Conservation (phyloP, 352 stramenopile genomes). For the Globisporangium carolinianum region DNA sequence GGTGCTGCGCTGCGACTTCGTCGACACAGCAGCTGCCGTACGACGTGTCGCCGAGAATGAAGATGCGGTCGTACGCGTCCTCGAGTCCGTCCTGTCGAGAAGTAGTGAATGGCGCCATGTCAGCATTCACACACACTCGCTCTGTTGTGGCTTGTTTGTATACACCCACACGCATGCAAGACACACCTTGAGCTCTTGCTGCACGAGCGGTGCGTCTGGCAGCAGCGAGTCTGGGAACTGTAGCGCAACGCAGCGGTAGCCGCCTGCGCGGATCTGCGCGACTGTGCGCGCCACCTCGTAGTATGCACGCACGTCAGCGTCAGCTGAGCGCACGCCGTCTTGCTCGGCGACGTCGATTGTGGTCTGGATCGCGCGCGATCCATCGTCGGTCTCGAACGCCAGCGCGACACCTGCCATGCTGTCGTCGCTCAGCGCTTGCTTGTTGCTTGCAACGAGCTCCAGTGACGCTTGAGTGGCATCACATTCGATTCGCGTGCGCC, state of each 20-base stretch:
- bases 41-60: slow-evolving; percentile 94
- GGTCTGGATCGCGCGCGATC: slow-evolving; percentile 64
- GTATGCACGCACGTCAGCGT: slow-evolving; percentile 39
- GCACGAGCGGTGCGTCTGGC: slow-evolving; percentile 80
- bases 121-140: background rate
- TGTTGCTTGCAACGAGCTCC: background rate
- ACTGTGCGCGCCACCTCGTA: slow-evolving; percentile 65
- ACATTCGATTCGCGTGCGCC: background rate
- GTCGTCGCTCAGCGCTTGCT: no score
- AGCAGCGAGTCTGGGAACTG: slow-evolving; percentile 95
- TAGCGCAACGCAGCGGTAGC: slow-evolving; percentile 81
- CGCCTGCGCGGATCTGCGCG: slow-evolving; percentile 45
- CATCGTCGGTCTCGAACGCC: slow-evolving; percentile 79
- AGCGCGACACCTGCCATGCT: slow-evolving; percentile 29
- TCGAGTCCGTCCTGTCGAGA: slow-evolving; percentile 21
- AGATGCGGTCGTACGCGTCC: slow-evolving; percentile 64
- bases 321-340: slow-evolving; percentile 38
- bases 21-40: slow-evolving; percentile 95
- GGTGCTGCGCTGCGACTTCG: slow-evolving; percentile 92
- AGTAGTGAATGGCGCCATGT: background rate
- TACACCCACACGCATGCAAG: background rate
- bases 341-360: slow-evolving; percentile 47
- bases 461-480: background rate
- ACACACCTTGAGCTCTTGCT: slow-evolving; percentile 55
- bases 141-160: background rate